These are phyloP conservation scores for Fraxinus quadrangulata DNA, from an alignment of 257 asterid genomes.

Conservation along the genomic window DNA sequence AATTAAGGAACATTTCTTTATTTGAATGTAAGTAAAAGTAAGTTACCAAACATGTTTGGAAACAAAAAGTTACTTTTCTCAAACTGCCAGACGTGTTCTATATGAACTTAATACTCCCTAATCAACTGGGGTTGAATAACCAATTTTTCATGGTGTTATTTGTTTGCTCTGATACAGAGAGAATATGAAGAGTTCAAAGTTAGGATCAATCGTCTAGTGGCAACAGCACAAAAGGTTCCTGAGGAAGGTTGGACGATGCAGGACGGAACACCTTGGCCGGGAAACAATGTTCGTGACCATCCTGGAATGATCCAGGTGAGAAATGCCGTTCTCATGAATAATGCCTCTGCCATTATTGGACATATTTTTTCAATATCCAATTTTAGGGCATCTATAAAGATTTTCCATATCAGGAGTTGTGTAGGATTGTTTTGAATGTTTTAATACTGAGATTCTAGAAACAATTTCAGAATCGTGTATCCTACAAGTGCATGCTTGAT, in stretches of 20 bases:
- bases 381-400: neutral
- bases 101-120: neutral
- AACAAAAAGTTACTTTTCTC: neutral
- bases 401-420: no score
- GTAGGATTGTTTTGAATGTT: no score
- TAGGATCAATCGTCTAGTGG: slow-evolving; percentile 67
- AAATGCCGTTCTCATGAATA: neutral
- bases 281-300: slow-evolving; percentile 89
- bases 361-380: slow-evolving; percentile 1
- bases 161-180: slow-evolving; percentile 50
- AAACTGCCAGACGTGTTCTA: neutral
- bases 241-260: slow-evolving; percentile 98
- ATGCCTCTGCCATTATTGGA: neutral
- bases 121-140: neutral
- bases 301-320: slow-evolving; percentile 98
- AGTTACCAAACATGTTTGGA: neutral
- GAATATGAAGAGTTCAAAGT: slow-evolving; percentile 93
- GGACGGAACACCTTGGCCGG: slow-evolving; percentile 97
- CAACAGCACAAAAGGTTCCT: slow-evolving; percentile 82
- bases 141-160: slow-evolving; percentile 13
- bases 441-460: no score
- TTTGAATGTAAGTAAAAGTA: neutral
- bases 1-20: no score
- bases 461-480: no score
- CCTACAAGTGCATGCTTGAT: no score